phyloP scores from a whole-genome alignment of 2,329 filamentous ascomycete species.

The Arthrobotrys entomopaga region DNA sequence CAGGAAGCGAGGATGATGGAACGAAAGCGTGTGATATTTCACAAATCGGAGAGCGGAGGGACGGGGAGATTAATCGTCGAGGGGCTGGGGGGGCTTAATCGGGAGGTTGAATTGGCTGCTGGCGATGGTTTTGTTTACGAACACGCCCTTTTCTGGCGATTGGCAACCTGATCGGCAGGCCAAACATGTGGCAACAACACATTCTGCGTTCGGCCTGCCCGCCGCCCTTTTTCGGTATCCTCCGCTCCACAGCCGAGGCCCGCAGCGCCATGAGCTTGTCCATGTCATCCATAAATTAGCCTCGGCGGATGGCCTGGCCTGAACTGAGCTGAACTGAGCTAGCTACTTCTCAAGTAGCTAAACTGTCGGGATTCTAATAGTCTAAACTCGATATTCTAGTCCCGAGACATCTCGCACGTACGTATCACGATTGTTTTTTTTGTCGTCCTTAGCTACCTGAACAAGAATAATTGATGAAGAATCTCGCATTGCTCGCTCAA shows the following conservation, averaged over 20 bases:
- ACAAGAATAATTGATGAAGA: too few relatives aligned
- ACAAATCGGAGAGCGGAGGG: constrained; percentile 2
- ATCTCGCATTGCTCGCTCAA: too few relatives aligned
- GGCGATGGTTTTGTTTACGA: constrained; percentile 15
- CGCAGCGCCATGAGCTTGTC: not conserved
- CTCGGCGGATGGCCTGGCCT: constrained; percentile 10
- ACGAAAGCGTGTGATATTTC: not conserved
- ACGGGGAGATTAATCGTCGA: constrained; percentile 10
- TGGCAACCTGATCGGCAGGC: not conserved
- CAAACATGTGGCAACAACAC: constrained; percentile 2
- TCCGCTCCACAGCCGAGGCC: constrained; percentile 10
- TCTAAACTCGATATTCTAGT: too few relatives aligned
- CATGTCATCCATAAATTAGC: not conserved
- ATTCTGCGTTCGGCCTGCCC: constrained; percentile 9
- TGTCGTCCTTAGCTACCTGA: too few relatives aligned
- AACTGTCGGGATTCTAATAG: too few relatives aligned
- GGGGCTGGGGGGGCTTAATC: constrained; percentile 1
- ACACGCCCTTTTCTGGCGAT: constrained; percentile 5
- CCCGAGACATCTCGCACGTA: too few relatives aligned
- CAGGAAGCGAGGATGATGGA: not conserved
- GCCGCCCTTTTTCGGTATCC: not conserved
- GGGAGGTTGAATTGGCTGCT: constrained; percentile 6
- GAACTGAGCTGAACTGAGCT: constrained; percentile 2
- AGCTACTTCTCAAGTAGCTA: too few relatives aligned
- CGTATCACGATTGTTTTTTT: too few relatives aligned